Conservation (phyloP, 2,329 filamentous ascomycete species). For the Fusarium continuum region DNA sequence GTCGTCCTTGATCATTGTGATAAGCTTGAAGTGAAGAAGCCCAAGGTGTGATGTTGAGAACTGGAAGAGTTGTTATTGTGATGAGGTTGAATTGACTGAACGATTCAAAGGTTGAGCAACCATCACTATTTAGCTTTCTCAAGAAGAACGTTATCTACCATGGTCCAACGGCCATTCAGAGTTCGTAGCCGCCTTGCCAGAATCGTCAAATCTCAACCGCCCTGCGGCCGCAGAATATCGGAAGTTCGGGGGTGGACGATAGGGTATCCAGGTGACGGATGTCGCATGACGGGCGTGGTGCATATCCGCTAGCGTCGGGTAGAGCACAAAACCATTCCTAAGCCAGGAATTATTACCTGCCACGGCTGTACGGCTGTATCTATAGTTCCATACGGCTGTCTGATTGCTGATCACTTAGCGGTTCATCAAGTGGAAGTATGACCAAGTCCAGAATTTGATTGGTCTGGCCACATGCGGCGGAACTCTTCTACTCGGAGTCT, state of each 20-base stretch:
- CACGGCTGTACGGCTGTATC: no score
- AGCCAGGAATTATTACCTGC: no score
- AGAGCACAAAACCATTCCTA: conserved; percentile 21
- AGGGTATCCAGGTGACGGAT: conserved; percentile 20
- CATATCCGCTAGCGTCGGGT: conserved; percentile 35
- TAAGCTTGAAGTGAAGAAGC: background rate
- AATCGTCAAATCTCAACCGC: conserved; percentile 10
- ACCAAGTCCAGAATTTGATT: no score
- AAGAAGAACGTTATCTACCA: background rate
- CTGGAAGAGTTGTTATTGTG: background rate
- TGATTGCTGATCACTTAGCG: no score
- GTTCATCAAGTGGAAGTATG: no score
- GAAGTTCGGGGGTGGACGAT: conserved; percentile 15
- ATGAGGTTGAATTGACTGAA: background rate
- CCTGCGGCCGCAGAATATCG: conserved; percentile 11
- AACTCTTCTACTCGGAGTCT: no score
- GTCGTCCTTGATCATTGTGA: conserved; percentile 30
- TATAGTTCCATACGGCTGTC: no score
- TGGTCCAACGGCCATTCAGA: background rate
- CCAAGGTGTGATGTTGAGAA: no score
- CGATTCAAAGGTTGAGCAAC: conserved; percentile 2
- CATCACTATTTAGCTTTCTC: conserved; percentile 34
- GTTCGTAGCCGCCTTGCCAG: conserved; percentile 13
- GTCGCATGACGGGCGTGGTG: background rate
- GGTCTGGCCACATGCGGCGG: no score